These are phyloP conservation scores for Symbiodinium pilosum DNA, from an alignment of 73 alveolate species.

Conservation along the genomic window DNA sequence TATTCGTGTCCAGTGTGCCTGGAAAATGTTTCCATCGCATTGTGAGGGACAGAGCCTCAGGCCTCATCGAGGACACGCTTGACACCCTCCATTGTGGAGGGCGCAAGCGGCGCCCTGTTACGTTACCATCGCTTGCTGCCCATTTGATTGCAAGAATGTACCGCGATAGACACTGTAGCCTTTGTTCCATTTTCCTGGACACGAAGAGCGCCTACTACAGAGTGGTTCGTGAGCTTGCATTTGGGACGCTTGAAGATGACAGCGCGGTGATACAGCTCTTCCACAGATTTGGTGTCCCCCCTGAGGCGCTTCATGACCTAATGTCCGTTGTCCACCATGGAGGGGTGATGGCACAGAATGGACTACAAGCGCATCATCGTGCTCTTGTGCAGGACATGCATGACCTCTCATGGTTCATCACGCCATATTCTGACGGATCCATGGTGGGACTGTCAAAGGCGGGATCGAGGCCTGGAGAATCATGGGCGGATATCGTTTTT, in stretches of 20 bases:
- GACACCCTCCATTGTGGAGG: background rate
- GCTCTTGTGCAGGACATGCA: background rate
- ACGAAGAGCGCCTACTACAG: background rate
- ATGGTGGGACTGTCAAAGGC: background rate
- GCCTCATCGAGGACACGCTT: background rate
- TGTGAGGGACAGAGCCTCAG: background rate
- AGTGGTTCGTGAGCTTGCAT: background rate
- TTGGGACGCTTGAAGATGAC: background rate
- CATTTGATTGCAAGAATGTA: background rate
- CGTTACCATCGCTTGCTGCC: background rate
- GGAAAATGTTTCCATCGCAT: background rate
- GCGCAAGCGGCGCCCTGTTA: background rate
- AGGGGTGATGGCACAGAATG: background rate
- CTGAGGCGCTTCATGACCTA: background rate
- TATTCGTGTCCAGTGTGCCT: background rate
- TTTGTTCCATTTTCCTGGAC: background rate
- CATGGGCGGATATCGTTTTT: background rate
- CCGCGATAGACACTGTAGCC: background rate
- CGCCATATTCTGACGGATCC: background rate
- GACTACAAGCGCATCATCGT: background rate
- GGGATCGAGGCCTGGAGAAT: background rate
- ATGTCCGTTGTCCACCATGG: background rate
- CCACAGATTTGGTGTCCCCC: background rate
- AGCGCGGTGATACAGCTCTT: background rate
- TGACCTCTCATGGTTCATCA: background rate